Percentiles rank a stretch among this genome's conserved stretches.
Conservation (phyloP, 1,284 basidiomycete species). For the Laetiporus sulphureus region DNA sequence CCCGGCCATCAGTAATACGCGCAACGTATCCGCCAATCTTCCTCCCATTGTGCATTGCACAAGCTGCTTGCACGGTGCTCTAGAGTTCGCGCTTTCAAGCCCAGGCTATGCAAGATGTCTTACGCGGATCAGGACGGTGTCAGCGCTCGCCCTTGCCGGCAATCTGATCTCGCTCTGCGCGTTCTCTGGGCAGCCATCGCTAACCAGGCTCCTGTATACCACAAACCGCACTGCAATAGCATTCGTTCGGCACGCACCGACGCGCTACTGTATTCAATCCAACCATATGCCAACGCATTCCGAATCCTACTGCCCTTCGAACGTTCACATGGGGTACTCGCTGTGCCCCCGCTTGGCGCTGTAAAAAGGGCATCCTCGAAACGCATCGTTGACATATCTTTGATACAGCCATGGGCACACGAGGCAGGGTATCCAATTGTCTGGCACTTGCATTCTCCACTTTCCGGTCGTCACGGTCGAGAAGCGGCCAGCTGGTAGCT, state of each 20-base stretch:
- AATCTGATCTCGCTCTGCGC: neutral
- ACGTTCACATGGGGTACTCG: neutral
- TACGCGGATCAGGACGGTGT: neutral
- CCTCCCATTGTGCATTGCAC: neutral
- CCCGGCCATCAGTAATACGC: neutral
- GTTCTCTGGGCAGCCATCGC: neutral
- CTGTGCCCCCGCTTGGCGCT: too few relatives aligned
- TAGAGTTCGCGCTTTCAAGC: neutral
- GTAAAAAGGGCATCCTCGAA: too few relatives aligned
- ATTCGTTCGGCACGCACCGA: neutral
- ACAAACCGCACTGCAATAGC: neutral
- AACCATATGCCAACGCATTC: neutral
- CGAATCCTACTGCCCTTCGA: neutral
- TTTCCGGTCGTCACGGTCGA: too few relatives aligned
- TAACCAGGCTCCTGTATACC: too few relatives aligned
- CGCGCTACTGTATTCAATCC: neutral
- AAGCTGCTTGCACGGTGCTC: neutral
- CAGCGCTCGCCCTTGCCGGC: neutral
- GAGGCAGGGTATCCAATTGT: neutral
- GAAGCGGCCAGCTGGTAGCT: too few relatives aligned
- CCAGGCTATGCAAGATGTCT: neutral
- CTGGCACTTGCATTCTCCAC: too few relatives aligned
- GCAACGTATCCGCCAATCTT: too few relatives aligned
- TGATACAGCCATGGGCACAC: too few relatives aligned
- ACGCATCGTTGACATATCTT: too few relatives aligned